Base-by-base conservation (phyloP, 352 stramenopile species). In the Blastocystis sp. region DNA sequence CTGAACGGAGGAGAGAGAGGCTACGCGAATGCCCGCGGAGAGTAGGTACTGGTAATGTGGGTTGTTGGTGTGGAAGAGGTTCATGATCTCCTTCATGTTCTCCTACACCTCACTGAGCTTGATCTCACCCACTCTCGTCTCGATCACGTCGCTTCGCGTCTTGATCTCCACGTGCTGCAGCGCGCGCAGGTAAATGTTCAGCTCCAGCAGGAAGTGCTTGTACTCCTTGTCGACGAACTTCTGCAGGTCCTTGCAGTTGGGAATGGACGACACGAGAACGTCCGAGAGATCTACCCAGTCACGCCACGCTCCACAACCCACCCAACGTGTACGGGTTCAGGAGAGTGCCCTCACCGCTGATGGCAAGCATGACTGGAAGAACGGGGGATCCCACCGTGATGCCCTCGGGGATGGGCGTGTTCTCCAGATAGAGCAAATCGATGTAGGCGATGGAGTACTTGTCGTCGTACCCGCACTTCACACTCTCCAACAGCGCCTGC, bases 381-480 rank as follows among this genome's bases (percentile, higher is more conserved):
- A 45, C 13, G n/a, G 69, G 69, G 13, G 35, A 62, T 3, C 69
- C 69, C 55, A 80, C 39, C 33, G 39, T 51, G 31, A 80, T 62
- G 21, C 69, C 69, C 35, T 80, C 69, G 21, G 69, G 69, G 3
- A 45, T 21, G 21, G 69, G 45, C 69, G 50, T 62, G 3, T 37
- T 80, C 33, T 80, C 69, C 39, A 80, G 55, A 33, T 80, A 80
- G 6, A 80, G 69, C 2, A 80, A 13, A 16, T 80, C 69, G 39
- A 80, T 80, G 55, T 80, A 80, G n/a, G 69, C 69, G n/a, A 80
- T 31, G 21, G 69, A 80, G 69, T 80, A 80, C 35, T 80, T 80
- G 35, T 80, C 69, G 39, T 80, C 69, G 55, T 80, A 80, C 12
- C 69, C 69, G 55, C 69, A 80, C 45, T 80, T 80, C 69, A 80